Base-by-base conservation (phyloP, 768 basidiomycete species). In the Serendipita sp. region DNA sequence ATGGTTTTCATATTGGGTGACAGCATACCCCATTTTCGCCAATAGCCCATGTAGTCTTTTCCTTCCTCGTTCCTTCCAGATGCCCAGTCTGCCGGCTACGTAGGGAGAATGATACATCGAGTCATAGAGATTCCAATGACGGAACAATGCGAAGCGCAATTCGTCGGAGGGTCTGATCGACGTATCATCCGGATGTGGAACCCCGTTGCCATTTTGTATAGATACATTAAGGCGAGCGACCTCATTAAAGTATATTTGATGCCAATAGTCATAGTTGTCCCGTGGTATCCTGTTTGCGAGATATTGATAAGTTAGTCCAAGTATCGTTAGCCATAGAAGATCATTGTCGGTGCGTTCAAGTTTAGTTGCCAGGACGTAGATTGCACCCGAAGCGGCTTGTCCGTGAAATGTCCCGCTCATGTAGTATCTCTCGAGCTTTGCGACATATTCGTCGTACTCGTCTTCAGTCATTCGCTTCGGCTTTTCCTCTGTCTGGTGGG, bases 121-220 rank as follows among this genome's bases (percentile, higher is more conserved):
- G 71, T 99, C 96, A 72, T 97, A 98, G 52, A 99, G 75, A 35
- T 88, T 97, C 96, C 96, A 99, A 76, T 98, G 96, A 65, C 95
- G 81, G 72, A 94, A 93, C 64, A 97, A 80, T 76, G 86, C 93
- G 73, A 99, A 98, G 30, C 96, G 81, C 64, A 98, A 77, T 74
- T 99, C 96, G 63, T 94, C 91, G 36, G 84, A 85, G 45, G 86
- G 78, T 44, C 90, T 83, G 68, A 99, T 84, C 35, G 85, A 83
- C 65, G 79, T 76, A 72, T 98, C 94, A 69, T 97, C 93, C 1
- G 95, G 89, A 67, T 81, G 82, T 35, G 65, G 36, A 44, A 68
- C 48, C 23, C 56, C 66, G 63, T 78, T 76, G 4, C 77, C 75
- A 68, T 70, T 78, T 64, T 68, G 71, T 3, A 68, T 67, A 2